These are phyloP conservation scores for Leishmania arabica DNA, from an alignment of 208 protist genomes.

Conservation along the genomic window DNA sequence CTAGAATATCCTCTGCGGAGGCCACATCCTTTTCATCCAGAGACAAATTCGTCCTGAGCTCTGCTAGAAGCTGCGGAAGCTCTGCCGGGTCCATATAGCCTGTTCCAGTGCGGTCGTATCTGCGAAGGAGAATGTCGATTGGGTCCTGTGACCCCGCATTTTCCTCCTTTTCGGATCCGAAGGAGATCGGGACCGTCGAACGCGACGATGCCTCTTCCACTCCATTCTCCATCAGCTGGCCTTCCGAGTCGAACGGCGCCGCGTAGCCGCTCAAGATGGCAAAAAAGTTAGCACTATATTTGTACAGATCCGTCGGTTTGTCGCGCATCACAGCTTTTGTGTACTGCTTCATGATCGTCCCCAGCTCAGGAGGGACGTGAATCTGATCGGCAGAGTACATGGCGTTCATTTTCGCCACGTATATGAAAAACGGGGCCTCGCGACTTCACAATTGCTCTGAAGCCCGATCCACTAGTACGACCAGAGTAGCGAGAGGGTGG, in stretches of 20 bases:
- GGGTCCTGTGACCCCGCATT: conserved; percentile 38
- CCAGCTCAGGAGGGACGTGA: conserved; percentile 86
- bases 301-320: conserved; percentile 83
- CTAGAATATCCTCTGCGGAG: conserved; percentile 52
- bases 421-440: neutral
- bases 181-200: neutral
- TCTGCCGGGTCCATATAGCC: conserved; percentile 41
- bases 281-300: conserved; percentile 95
- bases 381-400: conserved; percentile 92
- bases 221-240: conserved; percentile 51
- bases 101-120: conserved; percentile 57
- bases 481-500: neutral
- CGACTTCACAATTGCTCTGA: neutral
- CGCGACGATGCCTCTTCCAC: neutral
- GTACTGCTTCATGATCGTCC: conserved; percentile 93
- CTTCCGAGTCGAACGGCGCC: conserved; percentile 79
- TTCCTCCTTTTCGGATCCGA: conserved; percentile 1
- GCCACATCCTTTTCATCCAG: conserved; percentile 57
- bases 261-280: conserved; percentile 74
- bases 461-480: neutral
- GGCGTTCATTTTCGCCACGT: conserved; percentile 57
- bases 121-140: conserved; percentile 53
- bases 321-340: conserved; percentile 91
- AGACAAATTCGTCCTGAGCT: conserved; percentile 48
- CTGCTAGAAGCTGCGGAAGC: conserved; percentile 58